Base-by-base conservation (phyloP, 108 stramenopile species). In the Stephanodiscus triporus region DNA sequence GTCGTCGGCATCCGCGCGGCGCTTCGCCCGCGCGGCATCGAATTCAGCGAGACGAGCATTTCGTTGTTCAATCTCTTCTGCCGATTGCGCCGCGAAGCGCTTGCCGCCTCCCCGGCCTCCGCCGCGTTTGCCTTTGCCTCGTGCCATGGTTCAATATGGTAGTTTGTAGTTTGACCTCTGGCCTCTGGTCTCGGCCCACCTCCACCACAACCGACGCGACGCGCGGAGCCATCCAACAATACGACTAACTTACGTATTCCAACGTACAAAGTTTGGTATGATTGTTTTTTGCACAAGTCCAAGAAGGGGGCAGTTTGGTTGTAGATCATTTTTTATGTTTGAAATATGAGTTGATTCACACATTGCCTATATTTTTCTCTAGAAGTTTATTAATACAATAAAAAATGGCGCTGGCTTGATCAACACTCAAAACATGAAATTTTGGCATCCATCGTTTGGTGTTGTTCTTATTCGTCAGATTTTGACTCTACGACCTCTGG, bases 11-110 rank as follows among this genome's bases (percentile, higher is more conserved):
- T 89, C 89, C 0, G 77, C 88, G 37, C 95, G 91, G 36, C 92
- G 89, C 36, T 85, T 62, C 8, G 81, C 78, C 50, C 95, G 86
- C 27, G 72, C 67, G 22, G 88, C 92, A 71, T 95, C 95, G 58
- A 92, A 88, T 61, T 88, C 92, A 20, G 83, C 92, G 32, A 95
- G 72, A 34, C 91, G 89, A 6, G 81, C 72, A 64, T 95, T 93
- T 42, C 92, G 81, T 47, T 84, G 88, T 71, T 93, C 95, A 53
- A 95, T 95, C 82, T 95, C 95, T 68, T 91, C 90, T 42, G 92
- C 95, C n/a, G 76, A 81, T 38, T 75, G 66, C 13, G 92, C 95
- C 24, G 90, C 89, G 55, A 95, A 84, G 36, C 92, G 84, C 19
- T 81, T 66, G 49, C 90, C 90, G 16, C 91, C 87, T 45, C 92